phyloP scores from a whole-genome alignment of 225 moss, liverwort and hornwort species.

The Neckera pumila region DNA sequence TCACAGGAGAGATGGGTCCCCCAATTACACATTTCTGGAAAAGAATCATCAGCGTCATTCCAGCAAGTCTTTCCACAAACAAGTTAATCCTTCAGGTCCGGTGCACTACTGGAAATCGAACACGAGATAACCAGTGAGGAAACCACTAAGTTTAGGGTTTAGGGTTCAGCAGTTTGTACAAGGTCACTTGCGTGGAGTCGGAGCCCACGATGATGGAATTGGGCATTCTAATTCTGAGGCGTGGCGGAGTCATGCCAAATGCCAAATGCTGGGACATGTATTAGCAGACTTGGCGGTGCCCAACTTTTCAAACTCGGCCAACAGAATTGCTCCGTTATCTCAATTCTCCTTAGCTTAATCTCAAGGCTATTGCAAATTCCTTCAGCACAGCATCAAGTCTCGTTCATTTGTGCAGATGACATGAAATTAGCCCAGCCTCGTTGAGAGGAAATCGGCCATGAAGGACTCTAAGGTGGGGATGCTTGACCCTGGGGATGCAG shows the following conservation, averaged over 20 bases:
- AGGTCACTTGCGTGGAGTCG: neutral
- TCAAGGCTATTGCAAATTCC: constrained; percentile 9
- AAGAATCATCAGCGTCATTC: neutral
- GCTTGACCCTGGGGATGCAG: constrained; percentile 26
- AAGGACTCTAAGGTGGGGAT: constrained; percentile 10
- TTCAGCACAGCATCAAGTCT: constrained; percentile 16
- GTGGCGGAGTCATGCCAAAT: neutral
- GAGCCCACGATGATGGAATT: neutral
- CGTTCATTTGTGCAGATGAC: constrained; percentile 38
- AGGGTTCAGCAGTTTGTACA: neutral
- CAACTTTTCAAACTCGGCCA: neutral
- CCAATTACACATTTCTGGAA: neutral
- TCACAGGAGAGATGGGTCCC: neutral
- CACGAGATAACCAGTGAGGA: neutral
- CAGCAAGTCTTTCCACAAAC: neutral
- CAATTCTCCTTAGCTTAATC: constrained; percentile 6
- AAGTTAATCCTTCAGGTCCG: too few species aligned
- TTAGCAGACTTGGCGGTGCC: neutral
- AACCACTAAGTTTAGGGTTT: neutral
- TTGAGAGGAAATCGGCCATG: constrained; percentile 21
- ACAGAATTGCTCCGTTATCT: constrained; percentile 6
- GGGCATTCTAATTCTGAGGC: neutral
- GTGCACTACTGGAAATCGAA: neutral
- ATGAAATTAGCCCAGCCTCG: neutral
- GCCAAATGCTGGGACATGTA: neutral